Base-by-base conservation (phyloP, 1,284 basidiomycete genomes). In the Chondrostereum purpureum region DNA sequence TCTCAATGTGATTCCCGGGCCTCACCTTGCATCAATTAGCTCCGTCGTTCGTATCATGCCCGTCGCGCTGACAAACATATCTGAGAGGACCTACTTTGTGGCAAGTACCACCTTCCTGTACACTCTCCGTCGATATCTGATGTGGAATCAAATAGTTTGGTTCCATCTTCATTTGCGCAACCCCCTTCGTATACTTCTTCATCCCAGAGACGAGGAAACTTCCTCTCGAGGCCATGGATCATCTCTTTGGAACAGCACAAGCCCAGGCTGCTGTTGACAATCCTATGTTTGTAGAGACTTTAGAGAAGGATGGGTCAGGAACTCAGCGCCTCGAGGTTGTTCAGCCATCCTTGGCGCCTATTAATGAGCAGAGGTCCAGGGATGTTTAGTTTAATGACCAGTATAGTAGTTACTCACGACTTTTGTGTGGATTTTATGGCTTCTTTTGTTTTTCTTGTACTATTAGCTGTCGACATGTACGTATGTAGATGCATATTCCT, bases 211-310 rank as follows among this genome's bases (percentile, higher is more conserved):
- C 64, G 14, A 62, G 61, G 41, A 59, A 61, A 43, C 45, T 66
- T 11, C 64, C 64, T 3, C 58, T 66, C 3, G 64, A 66, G 48
- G 57, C 60, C 19, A 67, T 66, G 62, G 63, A 66, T 39, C 62
- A 63, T 39, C 59, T 67, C 21, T 66, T 66, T 42, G 61, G 27
- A 31, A 31, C 8, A 8, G 27, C 27, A n/a, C 27, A 8, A 8
- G 27, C 27, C n/a, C 27, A 31, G 27, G 27, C 27, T 8, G 8
- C 27, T 31, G n/a, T 31, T n/a, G 27, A 31, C 27, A 31, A 31
- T n/a, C 27, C 27, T n/a, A n/a, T n/a, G 8, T n/a, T 31, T 8
- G n/a, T 31, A 31, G 27, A 31, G 27, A 31, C 27, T 8, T n/a
- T 31, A n/a, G 27, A 31, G 27, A 31, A 31, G 27, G 27, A 31